These are phyloP conservation scores for Talaromyces amestolkiae DNA, from an alignment of 2,329 filamentous ascomycete species.

Conservation along the genomic window DNA sequence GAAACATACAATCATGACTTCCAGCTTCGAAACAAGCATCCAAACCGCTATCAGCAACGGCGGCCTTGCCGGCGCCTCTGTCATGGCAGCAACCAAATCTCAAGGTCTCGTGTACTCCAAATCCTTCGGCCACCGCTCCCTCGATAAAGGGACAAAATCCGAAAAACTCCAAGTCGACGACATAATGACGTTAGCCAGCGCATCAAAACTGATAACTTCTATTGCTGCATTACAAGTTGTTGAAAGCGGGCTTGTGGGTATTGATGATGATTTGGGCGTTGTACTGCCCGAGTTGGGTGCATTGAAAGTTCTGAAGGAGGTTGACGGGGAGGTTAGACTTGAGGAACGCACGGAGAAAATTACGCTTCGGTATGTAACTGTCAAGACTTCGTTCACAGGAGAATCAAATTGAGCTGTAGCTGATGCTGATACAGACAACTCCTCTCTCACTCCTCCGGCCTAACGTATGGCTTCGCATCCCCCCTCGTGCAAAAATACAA, in stretches of 20 bases:
- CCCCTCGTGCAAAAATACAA: not conserved
- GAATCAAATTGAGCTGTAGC: too few relatives aligned
- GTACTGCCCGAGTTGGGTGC: slow-evolving; percentile 10
- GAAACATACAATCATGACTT: not conserved
- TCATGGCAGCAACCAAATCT: slow-evolving; percentile 10
- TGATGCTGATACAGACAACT: not conserved
- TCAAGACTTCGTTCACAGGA: not conserved
- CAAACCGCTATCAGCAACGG: not conserved
- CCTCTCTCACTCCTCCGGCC: slow-evolving; percentile 13
- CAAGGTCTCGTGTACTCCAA: slow-evolving; percentile 15
- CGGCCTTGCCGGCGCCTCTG: slow-evolving; percentile 5
- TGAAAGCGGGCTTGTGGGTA: slow-evolving; percentile 4
- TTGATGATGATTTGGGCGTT: slow-evolving; percentile 12
- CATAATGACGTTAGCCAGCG: slow-evolving; percentile 11
- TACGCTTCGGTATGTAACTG: slow-evolving; percentile 9
- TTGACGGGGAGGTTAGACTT: slow-evolving; percentile 7
- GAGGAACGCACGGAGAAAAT: slow-evolving; percentile 10
- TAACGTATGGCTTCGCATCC: slow-evolving; percentile 8
- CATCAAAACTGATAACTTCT: slow-evolving; percentile 6
- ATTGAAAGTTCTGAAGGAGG: slow-evolving; percentile 10
- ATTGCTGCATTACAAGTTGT: slow-evolving; percentile 13
- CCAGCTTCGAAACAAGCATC: not conserved
- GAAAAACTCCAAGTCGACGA: not conserved
- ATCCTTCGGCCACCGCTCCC: slow-evolving; percentile 1
- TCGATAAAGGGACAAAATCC: slow-evolving; percentile 4